Evolutionary conservation across 306 rosid genomes (phyloP).

Genomic region (Argentina anserina): DNA sequence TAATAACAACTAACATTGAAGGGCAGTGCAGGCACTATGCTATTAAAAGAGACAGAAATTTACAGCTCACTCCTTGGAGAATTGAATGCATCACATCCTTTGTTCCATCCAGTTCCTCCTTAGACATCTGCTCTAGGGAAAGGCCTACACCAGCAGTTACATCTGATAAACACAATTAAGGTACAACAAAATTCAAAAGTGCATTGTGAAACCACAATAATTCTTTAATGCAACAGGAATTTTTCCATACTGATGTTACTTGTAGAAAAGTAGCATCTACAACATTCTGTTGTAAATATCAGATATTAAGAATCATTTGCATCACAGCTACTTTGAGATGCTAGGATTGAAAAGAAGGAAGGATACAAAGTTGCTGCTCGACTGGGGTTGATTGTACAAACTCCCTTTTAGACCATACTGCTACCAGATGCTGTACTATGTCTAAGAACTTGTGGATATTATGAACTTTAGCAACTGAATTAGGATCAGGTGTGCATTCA

Average conservation of each 20-base stretch:
- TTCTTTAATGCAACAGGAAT: slow-evolving; percentile 5
- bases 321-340: background rate
- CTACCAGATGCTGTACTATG: slow-evolving; percentile 51
- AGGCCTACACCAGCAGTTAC: slow-evolving; percentile 88
- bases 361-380: slow-evolving; percentile 98
- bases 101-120: slow-evolving; percentile 66
- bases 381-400: slow-evolving; percentile 79
- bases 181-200: slow-evolving; percentile 30
- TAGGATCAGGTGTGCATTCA: slow-evolving; percentile 62
- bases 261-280: background rate
- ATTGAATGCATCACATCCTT: slow-evolving; percentile 71
- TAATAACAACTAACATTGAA: slow-evolving; percentile 23
- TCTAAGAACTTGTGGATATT: slow-evolving; percentile 39
- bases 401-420: slow-evolving; percentile 80
- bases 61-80: slow-evolving; percentile 98
- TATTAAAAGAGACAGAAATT: slow-evolving; percentile 25
- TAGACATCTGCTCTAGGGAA: slow-evolving; percentile 68
- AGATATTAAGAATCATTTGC: background rate
- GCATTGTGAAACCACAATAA: background rate
- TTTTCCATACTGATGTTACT: background rate
- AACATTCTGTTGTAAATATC: slow-evolving; percentile 9
- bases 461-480: slow-evolving; percentile 36
- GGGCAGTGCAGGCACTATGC: slow-evolving; percentile 17
- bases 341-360: slow-evolving; percentile 28
- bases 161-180: slow-evolving; percentile 52